Evolutionary conservation across 345 rosid genomes (phyloP).

Genomic region (Pseudoturritis turrita): DNA sequence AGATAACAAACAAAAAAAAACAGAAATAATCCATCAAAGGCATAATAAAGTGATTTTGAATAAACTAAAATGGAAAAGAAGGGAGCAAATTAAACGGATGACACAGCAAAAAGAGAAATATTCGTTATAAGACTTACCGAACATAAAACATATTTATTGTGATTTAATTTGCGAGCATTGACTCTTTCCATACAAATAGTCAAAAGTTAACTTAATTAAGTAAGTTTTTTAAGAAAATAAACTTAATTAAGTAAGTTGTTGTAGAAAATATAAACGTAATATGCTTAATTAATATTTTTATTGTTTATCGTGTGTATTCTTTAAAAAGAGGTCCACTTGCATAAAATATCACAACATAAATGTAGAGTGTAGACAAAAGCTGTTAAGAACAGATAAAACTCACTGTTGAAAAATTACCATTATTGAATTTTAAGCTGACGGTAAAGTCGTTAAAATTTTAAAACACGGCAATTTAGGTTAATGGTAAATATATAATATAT

Average conservation of each 20-base stretch:
- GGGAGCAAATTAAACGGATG: neutral
- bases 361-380: neutral
- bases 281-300: neutral
- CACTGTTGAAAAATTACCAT: neutral
- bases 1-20: neutral
- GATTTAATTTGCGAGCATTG: neutral
- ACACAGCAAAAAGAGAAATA: neutral
- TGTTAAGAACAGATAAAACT: neutral
- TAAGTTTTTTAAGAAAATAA: neutral
- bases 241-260: neutral
- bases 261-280: neutral
- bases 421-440: neutral
- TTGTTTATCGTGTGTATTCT: neutral
- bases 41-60: neutral
- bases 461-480: neutral
- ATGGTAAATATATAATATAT: neutral
- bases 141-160: slow-evolving; percentile 1
- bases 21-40: neutral
- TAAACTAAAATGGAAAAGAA: neutral
- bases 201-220: neutral
- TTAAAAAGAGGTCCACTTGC: neutral
- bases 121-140: too few species aligned
- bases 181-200: neutral
- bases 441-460: neutral
- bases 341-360: neutral